Conservation (phyloP, 73 alveolate genomes). For the Stentor roeselii region DNA sequence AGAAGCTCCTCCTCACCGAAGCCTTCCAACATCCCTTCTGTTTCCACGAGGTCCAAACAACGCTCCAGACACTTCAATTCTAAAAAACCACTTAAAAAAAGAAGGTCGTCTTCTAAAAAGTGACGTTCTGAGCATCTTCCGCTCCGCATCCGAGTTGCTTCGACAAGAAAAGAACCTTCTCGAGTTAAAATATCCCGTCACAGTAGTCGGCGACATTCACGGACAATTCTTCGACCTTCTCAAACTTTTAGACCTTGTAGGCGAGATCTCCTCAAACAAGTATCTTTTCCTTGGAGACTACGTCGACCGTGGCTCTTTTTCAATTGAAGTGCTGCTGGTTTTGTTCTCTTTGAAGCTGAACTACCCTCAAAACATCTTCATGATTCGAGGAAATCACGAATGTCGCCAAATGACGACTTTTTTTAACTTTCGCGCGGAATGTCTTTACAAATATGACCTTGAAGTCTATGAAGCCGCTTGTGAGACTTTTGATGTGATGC, state of each 20-base stretch:
- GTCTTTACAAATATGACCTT: constrained; percentile 58
- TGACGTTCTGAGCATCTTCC: constrained; percentile 37
- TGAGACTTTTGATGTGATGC: constrained; percentile 71
- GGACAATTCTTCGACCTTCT: constrained; percentile 68
- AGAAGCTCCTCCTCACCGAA: no score
- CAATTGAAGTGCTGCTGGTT: constrained; percentile 54
- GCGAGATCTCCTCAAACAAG: constrained; percentile 54
- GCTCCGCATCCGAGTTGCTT: not conserved
- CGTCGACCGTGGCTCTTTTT: constrained; percentile 73
- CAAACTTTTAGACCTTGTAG: constrained; percentile 73
- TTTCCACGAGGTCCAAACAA: no score
- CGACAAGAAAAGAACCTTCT: constrained; percentile 70
- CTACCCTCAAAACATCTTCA: constrained; percentile 40
- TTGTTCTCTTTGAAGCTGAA: constrained; percentile 49
- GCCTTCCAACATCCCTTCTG: no score
- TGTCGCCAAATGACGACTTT: constrained; percentile 43
- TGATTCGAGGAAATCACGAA: constrained; percentile 52
- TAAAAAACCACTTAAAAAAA: constrained; percentile 43
- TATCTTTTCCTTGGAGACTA: constrained; percentile 72
- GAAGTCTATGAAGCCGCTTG: constrained; percentile 63
- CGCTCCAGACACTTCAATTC: constrained; percentile 62
- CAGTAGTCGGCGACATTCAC: constrained; percentile 84
- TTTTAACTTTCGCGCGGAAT: constrained; percentile 55
- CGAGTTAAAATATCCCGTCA: constrained; percentile 65
- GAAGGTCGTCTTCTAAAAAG: constrained; percentile 57